Evolutionary conservation across 495 filamentous ascomycete species (phyloP), one percentile per base, ranked within the genome.

Genomic region (Tuber magnatum): DNA sequence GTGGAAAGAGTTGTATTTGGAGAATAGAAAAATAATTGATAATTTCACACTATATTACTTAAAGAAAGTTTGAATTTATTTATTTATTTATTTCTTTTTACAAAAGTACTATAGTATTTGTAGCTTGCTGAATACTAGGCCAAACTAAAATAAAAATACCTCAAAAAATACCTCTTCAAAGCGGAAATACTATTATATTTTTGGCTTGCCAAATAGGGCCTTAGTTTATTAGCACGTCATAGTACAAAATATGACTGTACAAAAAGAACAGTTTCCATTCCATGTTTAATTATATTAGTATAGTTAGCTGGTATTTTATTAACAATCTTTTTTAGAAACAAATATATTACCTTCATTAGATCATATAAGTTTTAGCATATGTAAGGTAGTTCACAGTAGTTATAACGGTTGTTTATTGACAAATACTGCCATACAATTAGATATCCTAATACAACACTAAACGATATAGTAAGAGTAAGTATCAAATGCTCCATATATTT

Each of bases 401-500:
- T 8, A 7, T 24, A 51, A 51, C 6, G 24, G n/a, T 6, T 24
- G 46, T 51, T 51, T 51, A 7, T 51, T 51, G n/a, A 51, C 6
- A 24, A 3, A 51, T 6, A 51, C 46, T 24, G 20, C 46, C 0
- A 22, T 51, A 24, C 10, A 0, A 8, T 51, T 24, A 24, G 46
- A 51, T 24, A 51, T 51, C 0, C 22, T 6, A 1, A 51, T 6
- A 71, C 71, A 77, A 5, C 75, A 77, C 43, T 65, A 77, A 6
- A 43, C 43, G 38, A 76, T 76, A 65, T 77, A 74, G 22, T 42
- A 28, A 39, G 73, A 77, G 44, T 77, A 75, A 2, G 44, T 24
- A 77, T 77, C 68, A 68, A 77, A 75, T 18, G 32, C 71, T 28
- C 35, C 68, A 77, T 77, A 75, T 40, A 77, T 77, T 40, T 77